phyloP scores from a whole-genome alignment of 257 asterid species.

The Apocynum venetum region DNA sequence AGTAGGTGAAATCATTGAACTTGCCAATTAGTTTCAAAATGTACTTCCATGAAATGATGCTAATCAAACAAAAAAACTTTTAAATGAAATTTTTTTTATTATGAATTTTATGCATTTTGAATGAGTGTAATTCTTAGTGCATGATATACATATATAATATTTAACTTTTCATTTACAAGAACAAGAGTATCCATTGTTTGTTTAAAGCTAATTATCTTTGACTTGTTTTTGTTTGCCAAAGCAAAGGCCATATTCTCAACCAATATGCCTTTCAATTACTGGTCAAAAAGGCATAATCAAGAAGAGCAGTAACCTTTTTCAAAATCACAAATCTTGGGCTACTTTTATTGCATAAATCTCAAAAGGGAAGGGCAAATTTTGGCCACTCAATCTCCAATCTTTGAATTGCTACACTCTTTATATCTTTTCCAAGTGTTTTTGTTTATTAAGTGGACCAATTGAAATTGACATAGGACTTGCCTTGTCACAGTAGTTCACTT shows the following conservation, averaged over 20 bases:
- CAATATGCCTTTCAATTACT: background rate
- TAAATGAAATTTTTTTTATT: background rate
- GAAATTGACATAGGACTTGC: conserved; percentile 13
- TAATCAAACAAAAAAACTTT: background rate
- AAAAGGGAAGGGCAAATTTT: background rate
- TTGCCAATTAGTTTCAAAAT: background rate
- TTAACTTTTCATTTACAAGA: background rate
- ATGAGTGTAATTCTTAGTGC: background rate
- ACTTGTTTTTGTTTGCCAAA: background rate
- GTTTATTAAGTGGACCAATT: conserved; percentile 20
- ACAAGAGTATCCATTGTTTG: background rate
- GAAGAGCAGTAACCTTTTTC: background rate
- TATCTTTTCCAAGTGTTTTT: background rate
- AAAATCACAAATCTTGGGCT: background rate
- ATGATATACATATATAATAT: too few species aligned
- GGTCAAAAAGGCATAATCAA: background rate
- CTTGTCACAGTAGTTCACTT: conserved; percentile 15
- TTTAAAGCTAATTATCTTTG: background rate
- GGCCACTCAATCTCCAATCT: conserved; percentile 4
- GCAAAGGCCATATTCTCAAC: background rate
- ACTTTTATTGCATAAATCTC: background rate
- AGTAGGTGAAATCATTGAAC: conserved; percentile 9
- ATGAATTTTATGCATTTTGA: background rate
- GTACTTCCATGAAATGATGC: background rate
- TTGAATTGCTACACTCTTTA: conserved; percentile 2